Evolutionary conservation across 2,329 filamentous ascomycete genomes (phyloP), one percentile per base, ranked within the genome.

Genomic region (Huntiella savannae): DNA sequence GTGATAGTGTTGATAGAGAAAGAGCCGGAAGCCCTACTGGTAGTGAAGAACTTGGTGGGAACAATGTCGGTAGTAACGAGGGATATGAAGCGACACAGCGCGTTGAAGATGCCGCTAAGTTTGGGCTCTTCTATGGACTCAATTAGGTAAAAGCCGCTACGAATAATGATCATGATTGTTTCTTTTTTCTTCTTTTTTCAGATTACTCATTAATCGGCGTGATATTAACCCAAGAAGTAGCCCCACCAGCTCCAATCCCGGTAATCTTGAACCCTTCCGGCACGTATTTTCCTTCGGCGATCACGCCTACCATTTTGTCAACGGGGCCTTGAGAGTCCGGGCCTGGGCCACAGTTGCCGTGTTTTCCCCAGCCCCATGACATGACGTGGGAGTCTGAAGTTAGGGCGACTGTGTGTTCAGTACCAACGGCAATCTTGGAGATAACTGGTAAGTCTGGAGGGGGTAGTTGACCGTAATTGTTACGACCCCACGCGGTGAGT

Each of bases 351-450:
- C 91, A 98, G 59, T 98, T 98, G 1, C 91, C 91, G 62, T 98
- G 91, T 62, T 96, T 88, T 2, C 86, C 87, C 91, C 91, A 98
- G 15, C 91, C 91, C 85, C 88, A 96, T 1, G 83, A 74, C 42
- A 92, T 62, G 1, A 94, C 75, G 43, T 78, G 71, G 15, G 70
- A 66, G 7, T 62, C 63, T 38, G 38, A 42, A 0, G 81, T 76
- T 19, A 88, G 61, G 6, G 77, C 83, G 51, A 96, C 61, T n/a
- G 74, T 76, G 60, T 98, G 91, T 60, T 96, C 91, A 57, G 88
- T 95, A 0, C 91, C 91, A 40, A 82, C 73, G 3, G 82, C 81
- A n/a, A 96, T 70, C 17, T 67, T 65, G 7, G 63, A 61, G 3
- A 86, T 56, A 1, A 58, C 56, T 0, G 79, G 77, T 1, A 92